phyloP scores from a whole-genome alignment of 441 rosid species.

The Erodium trifolium region DNA sequence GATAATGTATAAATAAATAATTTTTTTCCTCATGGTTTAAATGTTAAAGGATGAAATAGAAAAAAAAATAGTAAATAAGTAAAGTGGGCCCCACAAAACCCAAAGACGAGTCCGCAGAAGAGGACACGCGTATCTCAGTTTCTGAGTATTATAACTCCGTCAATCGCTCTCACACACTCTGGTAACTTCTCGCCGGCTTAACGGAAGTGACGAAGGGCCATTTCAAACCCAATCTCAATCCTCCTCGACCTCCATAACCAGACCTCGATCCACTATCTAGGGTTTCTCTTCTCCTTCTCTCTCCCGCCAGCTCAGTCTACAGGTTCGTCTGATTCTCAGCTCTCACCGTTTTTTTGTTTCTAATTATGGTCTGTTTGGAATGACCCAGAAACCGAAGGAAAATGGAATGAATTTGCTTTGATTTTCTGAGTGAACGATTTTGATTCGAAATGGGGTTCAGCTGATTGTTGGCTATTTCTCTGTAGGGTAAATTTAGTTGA shows the following conservation, averaged over 20 bases:
- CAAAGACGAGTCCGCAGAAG: background rate
- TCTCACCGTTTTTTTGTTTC: background rate
- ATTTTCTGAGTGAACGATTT: too few species aligned
- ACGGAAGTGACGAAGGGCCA: background rate
- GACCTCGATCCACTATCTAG: background rate
- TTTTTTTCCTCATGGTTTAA: too few species aligned
- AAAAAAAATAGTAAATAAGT: background rate
- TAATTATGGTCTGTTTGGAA: background rate
- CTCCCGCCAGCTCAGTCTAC: background rate
- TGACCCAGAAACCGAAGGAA: constrained; percentile 6
- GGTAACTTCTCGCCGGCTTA: constrained; percentile 1
- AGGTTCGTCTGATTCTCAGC: constrained; percentile 19
- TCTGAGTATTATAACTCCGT: background rate
- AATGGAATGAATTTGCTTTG: too few species aligned
- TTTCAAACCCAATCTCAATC: background rate
- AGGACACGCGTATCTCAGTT: constrained; percentile 6
- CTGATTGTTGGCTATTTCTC: background rate
- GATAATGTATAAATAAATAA: too few species aligned
- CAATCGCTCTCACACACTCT: background rate
- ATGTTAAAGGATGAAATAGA: too few species aligned
- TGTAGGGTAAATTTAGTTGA: background rate
- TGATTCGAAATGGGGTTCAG: background rate
- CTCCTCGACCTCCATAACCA: background rate
- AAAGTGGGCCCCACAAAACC: background rate
- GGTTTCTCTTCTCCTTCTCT: background rate